A percentile compares a stretch with the other conserved stretches of the same genome.
These are phyloP conservation scores for Macrophomina tecta DNA, from an alignment of 2,329 filamentous ascomycete species.

Conservation along the genomic window DNA sequence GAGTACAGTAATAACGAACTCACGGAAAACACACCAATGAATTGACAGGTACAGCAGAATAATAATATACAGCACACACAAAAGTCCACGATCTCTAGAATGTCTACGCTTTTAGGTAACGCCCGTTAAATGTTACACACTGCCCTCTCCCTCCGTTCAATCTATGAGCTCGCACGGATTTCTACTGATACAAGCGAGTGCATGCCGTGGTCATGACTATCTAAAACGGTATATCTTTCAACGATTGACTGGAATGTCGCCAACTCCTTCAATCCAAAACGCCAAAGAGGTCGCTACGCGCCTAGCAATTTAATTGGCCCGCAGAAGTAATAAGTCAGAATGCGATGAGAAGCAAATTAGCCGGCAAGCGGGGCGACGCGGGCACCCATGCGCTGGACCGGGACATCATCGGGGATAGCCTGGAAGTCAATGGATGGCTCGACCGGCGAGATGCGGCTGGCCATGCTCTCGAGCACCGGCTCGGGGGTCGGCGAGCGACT, in stretches of 20 bases:
- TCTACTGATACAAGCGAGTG: constrained; percentile 5
- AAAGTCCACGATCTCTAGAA: neutral
- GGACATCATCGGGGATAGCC: constrained; percentile 35
- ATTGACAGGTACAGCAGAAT: neutral
- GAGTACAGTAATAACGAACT: no score
- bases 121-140: neutral
- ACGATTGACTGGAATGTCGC: constrained; percentile 4
- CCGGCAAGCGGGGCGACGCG: constrained; percentile 34
- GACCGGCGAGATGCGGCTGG: constrained; percentile 32
- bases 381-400: constrained; percentile 41
- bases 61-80: neutral
- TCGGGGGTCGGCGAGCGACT: constrained; percentile 40
- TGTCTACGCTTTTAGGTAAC: neutral
- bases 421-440: constrained; percentile 15
- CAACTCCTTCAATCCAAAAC: neutral
- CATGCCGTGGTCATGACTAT: constrained; percentile 16
- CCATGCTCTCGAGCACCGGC: constrained; percentile 45
- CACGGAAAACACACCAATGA: neutral
- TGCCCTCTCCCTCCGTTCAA: neutral
- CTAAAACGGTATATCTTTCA: neutral
- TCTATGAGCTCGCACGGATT: constrained; percentile 1
- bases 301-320: constrained; percentile 11
- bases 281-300: constrained; percentile 3
- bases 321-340: neutral
- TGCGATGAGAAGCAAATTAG: neutral